Evolutionary conservation across 2,329 filamentous ascomycete genomes (phyloP), one percentile per base, ranked within the genome.

Genomic region (Hymenoscyphus repandus): DNA sequence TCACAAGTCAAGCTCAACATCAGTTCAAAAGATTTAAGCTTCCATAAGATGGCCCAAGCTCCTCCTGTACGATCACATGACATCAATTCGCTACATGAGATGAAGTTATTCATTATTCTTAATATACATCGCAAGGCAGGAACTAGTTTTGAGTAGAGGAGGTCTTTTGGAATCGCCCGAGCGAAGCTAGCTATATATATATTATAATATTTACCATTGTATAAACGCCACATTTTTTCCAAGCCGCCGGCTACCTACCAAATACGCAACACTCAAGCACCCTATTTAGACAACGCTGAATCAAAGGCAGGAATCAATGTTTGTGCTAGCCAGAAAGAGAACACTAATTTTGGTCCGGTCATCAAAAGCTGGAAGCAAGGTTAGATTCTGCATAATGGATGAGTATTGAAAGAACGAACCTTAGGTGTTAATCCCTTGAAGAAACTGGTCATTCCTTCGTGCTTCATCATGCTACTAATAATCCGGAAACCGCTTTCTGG

Each of bases 261-360:
- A 41, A 18, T 44, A 50, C 48, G 12, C 17, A 13, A 4, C 44
- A 45, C 31, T 39, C 51, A 6, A 41, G 15, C 11, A 43, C 32
- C 33, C 40, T 59, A 64, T 58, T 64, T 64, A 10, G 62, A 60
- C n/a, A 68, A 49, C 11, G 62, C 65, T 43, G 83, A 82, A 65
- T 82, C 88, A 70, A 97, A 97, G 36, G 90, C 86, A 46, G 93
- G 93, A 67, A 99, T 99, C 64, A 99, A 77, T 30, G 93, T 97
- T 78, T 99, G 93, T 51, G 93, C 93, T 67, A 99, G 83, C 93
- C 93, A 99, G 84, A 99, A 99, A 55, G 91, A 96, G 78, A 99
- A 99, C 57, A 97, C 93, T 54, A 99, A 80, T 81, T 99, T 99
- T 57, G 93, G 93, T 20, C 93, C 95, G 13, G 93, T 99, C 93